These are phyloP conservation scores for Monosporascus sp. DNA, from an alignment of 2,329 filamentous ascomycete species.

Conservation along the genomic window DNA sequence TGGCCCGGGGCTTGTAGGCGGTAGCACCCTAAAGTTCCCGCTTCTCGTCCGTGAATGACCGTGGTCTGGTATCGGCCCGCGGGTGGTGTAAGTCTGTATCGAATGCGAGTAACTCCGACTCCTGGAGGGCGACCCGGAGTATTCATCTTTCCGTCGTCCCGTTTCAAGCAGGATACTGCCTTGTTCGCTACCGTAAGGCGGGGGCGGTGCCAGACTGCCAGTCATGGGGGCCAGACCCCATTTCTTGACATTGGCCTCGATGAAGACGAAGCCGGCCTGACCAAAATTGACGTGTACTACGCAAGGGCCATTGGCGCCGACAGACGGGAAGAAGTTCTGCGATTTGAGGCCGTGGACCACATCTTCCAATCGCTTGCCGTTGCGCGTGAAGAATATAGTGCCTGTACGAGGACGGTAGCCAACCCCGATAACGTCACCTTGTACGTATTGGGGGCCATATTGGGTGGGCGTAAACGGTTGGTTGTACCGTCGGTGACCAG, in stretches of 20 bases:
- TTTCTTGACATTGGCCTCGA: constrained; percentile 99
- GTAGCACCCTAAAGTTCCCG: constrained; percentile 69
- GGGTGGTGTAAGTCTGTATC: constrained; percentile 34
- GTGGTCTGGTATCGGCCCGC: constrained; percentile 42
- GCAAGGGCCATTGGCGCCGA: constrained; percentile 93
- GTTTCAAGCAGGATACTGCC: constrained; percentile 92
- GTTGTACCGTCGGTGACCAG: constrained; percentile 81
- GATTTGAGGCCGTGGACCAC: constrained; percentile 88
- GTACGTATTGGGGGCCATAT: constrained; percentile 80
- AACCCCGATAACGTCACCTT: constrained; percentile 93
- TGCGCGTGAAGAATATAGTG: constrained; percentile 95
- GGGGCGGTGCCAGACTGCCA: constrained; percentile 88
- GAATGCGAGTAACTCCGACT: constrained; percentile 43
- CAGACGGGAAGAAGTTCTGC: constrained; percentile 95
- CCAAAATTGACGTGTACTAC: constrained; percentile 96
- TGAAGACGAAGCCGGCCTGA: constrained; percentile 96
- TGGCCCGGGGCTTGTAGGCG: constrained; percentile 82
- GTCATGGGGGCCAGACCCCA: constrained; percentile 97
- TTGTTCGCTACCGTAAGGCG: constrained; percentile 94
- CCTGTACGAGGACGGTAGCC: constrained; percentile 93
- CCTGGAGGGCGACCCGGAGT: constrained; percentile 37
- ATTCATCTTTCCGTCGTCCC: constrained; percentile 60
- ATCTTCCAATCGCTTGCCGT: constrained; percentile 95
- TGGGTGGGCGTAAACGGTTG: constrained; percentile 78
- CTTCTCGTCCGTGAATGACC: constrained; percentile 71